Conservation (phyloP, 208 protist species). For the Leishmania braziliensis region DNA sequence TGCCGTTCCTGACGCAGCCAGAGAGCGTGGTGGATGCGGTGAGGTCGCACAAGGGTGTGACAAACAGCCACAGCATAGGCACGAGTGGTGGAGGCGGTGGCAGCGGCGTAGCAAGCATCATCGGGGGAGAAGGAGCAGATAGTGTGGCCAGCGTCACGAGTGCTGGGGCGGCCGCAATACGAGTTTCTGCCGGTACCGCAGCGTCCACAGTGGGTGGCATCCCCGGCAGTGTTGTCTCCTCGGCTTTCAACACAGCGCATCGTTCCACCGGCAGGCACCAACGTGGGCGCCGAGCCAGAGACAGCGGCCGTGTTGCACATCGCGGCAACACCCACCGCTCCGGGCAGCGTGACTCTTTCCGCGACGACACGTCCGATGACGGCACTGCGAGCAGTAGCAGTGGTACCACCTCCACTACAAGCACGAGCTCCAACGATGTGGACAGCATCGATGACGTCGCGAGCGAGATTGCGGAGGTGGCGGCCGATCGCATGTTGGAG, state of each 20-base stretch:
- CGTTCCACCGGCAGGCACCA: not conserved
- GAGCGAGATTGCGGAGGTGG: constrained; percentile 5
- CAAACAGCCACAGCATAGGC: constrained; percentile 4
- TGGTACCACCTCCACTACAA: constrained; percentile 1
- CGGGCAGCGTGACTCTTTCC: not conserved
- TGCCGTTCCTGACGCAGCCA: constrained; percentile 16
- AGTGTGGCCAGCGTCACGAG: not conserved
- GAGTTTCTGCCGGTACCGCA: constrained; percentile 4
- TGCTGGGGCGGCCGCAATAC: not conserved
- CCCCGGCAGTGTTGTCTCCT: not conserved
- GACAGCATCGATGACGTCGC: not conserved
- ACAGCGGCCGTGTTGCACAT: not conserved
- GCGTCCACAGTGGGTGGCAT: not conserved
- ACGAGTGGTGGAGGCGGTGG: constrained; percentile 6
- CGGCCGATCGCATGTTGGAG: constrained; percentile 15
- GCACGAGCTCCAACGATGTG: not conserved
- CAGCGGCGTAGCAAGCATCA: not conserved
- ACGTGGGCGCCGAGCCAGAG: not conserved
- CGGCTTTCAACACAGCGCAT: not conserved
- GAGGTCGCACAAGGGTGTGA: not conserved
- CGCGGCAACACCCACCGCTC: constrained; percentile 3
- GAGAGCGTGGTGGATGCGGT: constrained; percentile 3
- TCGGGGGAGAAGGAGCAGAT: not conserved
- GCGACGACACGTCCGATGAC: constrained; percentile 6
- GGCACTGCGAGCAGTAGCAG: constrained; percentile 7